A percentile compares a stretch with the other conserved stretches of the same genome.
phyloP scores from a whole-genome alignment of 306 rosid genomes.

The Cicer bijugum region DNA sequence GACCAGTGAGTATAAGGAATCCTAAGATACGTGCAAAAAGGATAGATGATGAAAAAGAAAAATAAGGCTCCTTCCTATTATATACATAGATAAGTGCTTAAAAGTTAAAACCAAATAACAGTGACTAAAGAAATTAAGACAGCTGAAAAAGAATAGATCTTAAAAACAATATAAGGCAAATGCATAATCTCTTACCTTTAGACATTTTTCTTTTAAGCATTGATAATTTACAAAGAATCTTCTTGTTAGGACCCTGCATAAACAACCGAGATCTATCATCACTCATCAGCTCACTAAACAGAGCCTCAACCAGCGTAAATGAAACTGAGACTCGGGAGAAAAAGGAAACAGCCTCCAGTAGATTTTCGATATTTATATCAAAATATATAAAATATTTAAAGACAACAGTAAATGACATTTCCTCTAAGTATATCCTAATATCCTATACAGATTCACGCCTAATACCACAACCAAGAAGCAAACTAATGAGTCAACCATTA shows the following conservation, averaged over 20 bases:
- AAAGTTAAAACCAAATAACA: slow-evolving; percentile 28
- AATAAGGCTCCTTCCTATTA: neutral
- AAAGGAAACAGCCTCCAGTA: slow-evolving; percentile 13
- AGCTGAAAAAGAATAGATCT: slow-evolving; percentile 31
- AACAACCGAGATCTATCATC: slow-evolving; percentile 32
- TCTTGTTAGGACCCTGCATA: slow-evolving; percentile 78
- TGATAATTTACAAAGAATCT: slow-evolving; percentile 84
- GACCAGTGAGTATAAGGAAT: slow-evolving; percentile 22
- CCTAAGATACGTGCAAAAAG: slow-evolving; percentile 25
- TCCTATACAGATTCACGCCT: slow-evolving; percentile 1
- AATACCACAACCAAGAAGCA: slow-evolving; percentile 31
- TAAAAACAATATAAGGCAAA: slow-evolving; percentile 8
- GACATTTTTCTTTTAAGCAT: slow-evolving; percentile 96
- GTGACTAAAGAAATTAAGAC: slow-evolving; percentile 33
- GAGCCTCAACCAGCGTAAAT: slow-evolving; percentile 26
- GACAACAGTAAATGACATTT: slow-evolving; percentile 5
- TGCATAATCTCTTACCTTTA: slow-evolving; percentile 62
- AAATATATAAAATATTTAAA: slow-evolving; percentile 15
- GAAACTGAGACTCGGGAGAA: slow-evolving; percentile 26
- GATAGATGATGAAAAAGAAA: neutral
- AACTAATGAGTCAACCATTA: neutral
- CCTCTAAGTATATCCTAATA: slow-evolving; percentile 9
- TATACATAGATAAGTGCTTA: neutral
- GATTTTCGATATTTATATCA: slow-evolving; percentile 10
- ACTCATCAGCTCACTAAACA: slow-evolving; percentile 35